These are phyloP conservation scores for Aureobasidium sp. DNA, from an alignment of 2,329 filamentous ascomycete species.

Conservation along the genomic window DNA sequence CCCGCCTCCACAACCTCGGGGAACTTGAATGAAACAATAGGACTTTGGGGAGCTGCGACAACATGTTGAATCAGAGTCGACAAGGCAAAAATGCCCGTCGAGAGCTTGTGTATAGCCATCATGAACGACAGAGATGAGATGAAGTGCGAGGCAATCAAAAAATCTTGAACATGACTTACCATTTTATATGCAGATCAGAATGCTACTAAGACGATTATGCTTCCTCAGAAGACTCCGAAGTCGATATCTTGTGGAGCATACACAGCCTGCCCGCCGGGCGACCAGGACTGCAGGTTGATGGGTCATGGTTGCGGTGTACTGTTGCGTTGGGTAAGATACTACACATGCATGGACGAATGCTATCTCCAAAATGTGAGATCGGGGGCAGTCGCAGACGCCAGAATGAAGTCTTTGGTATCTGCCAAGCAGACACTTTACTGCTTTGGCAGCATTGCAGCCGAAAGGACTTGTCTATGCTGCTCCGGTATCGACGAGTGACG, in stretches of 20 bases:
- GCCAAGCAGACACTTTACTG: slow-evolving; percentile 7
- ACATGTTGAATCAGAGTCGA: slow-evolving; percentile 11
- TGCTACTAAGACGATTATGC: not conserved
- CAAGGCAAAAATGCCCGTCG: slow-evolving; percentile 11
- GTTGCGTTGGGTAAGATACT: not conserved
- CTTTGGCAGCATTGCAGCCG: not conserved
- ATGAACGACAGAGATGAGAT: not conserved
- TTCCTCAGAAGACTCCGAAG: not conserved
- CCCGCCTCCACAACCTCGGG: slow-evolving; percentile 23
- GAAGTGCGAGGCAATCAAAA: not conserved
- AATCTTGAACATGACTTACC: not conserved
- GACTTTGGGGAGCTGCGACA: slow-evolving; percentile 1
- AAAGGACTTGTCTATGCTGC: not conserved
- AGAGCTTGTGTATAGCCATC: slow-evolving; percentile 10
- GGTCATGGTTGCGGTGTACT: slow-evolving; percentile 8
- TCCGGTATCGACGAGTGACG: not conserved
- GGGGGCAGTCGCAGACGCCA: not conserved
- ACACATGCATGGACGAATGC: not conserved
- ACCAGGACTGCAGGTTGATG: not conserved
- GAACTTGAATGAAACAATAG: slow-evolving; percentile 2
- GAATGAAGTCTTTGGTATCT: not conserved
- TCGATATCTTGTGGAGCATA: not conserved
- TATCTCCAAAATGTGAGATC: not conserved
- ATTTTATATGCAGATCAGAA: not conserved
- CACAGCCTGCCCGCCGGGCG: not conserved